A percentile compares a stretch with the other conserved stretches of the same genome.
phyloP scores from a whole-genome alignment of 495 filamentous ascomycete genomes.

The Lasiosphaeria ovina region DNA sequence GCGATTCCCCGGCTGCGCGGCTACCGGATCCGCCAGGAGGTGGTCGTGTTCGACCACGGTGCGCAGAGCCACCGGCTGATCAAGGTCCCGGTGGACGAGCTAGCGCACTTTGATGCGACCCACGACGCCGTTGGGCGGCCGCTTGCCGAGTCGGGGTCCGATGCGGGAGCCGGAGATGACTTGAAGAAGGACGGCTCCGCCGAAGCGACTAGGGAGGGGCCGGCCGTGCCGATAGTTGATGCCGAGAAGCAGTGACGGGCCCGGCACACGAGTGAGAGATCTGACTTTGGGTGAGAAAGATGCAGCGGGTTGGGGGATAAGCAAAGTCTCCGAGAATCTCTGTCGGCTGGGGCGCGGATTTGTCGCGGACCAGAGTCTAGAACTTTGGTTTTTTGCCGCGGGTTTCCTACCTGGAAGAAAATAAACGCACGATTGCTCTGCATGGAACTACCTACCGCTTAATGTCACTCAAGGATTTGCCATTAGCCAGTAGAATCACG shows the following conservation, averaged over 20 bases:
- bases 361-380: too few species aligned
- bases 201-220: neutral
- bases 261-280: too few species aligned
- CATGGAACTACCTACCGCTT: too few species aligned
- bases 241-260: neutral
- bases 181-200: neutral
- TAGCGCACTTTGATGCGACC: slow-evolving; percentile 53
- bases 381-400: too few species aligned
- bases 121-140: slow-evolving; percentile 53
- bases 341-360: too few species aligned
- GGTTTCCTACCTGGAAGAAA: too few species aligned
- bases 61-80: slow-evolving; percentile 52
- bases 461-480: too few species aligned
- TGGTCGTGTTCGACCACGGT: slow-evolving; percentile 47
- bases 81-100: slow-evolving; percentile 50
- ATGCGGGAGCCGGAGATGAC: neutral
- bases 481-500: too few species aligned
- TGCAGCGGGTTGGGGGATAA: too few species aligned
- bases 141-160: slow-evolving; percentile 1
- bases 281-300: too few species aligned
- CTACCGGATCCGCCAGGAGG: slow-evolving; percentile 55
- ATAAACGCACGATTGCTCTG: too few species aligned
- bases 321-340: too few species aligned
- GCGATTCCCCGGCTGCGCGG: slow-evolving; percentile 48
- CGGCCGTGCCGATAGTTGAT: neutral